Conservation (phyloP, 225 moss, liverwort and hornwort genomes). For the Asterella californica region DNA sequence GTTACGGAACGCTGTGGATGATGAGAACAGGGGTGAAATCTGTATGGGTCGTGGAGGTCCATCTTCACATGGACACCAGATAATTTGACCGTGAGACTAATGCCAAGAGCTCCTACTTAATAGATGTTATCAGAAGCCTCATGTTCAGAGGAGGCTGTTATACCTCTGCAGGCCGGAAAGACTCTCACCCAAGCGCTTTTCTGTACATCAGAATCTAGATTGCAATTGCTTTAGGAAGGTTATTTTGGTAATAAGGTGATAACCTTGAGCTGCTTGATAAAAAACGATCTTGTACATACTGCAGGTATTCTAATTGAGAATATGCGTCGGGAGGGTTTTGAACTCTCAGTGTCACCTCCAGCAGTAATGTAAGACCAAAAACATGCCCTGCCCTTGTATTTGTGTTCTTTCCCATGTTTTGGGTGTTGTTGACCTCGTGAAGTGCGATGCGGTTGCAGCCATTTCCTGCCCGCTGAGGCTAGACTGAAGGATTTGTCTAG, state of each 20-base stretch:
- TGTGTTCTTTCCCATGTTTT: not conserved
- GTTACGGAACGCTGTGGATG: not conserved
- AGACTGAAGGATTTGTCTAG: not conserved
- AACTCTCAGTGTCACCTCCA: constrained; percentile 93
- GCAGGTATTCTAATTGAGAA: constrained; percentile 79
- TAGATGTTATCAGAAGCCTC: not conserved
- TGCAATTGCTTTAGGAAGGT: not conserved
- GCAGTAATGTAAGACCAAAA: constrained; percentile 61
- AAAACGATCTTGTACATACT: not conserved
- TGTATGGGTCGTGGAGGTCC: not conserved
- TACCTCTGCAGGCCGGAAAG: not conserved
- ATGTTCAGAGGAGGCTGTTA: not conserved
- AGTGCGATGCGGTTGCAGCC: not conserved
- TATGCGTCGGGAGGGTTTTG: constrained; percentile 94
- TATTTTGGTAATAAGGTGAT: not conserved
- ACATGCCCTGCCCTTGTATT: not conserved
- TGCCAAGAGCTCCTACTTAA: not conserved
- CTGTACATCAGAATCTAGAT: not conserved
- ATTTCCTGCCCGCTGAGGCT: not conserved
- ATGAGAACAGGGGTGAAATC: not conserved
- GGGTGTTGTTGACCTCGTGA: not conserved
- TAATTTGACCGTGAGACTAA: not conserved
- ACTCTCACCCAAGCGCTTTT: not conserved
- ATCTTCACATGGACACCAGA: not conserved
- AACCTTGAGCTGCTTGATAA: not conserved